A percentile compares a stretch with the other conserved stretches of the same genome.
phyloP scores from a whole-genome alignment of 495 filamentous ascomycete genomes.

The Aspergillus coremiiformis region DNA sequence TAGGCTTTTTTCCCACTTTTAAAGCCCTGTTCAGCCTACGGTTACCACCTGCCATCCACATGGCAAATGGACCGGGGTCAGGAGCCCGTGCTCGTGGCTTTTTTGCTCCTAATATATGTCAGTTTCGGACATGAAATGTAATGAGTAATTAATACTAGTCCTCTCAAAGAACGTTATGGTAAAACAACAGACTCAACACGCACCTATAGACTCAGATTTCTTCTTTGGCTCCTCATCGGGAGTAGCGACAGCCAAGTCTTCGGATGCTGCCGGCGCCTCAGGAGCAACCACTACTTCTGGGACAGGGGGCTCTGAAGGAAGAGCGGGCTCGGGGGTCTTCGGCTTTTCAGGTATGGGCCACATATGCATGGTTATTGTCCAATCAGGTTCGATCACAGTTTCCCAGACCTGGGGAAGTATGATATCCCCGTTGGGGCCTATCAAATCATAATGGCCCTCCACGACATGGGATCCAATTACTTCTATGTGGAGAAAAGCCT shows the following conservation, averaged over 20 bases:
- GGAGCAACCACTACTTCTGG: conserved; percentile 19
- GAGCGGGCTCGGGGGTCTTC: conserved; percentile 34
- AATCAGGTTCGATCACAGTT: conserved; percentile 76
- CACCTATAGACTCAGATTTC: conserved; percentile 27
- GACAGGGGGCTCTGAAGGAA: conserved; percentile 18
- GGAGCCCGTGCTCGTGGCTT: conserved; percentile 21
- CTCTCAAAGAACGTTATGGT: background rate
- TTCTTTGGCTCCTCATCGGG: conserved; percentile 26
- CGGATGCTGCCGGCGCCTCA: conserved; percentile 15
- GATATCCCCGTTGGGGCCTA: conserved; percentile 78
- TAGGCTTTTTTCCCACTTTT: conserved; percentile 35
- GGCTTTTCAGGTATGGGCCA: conserved; percentile 76
- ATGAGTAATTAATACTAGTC: background rate
- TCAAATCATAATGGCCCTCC: conserved; percentile 77
- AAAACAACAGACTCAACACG: background rate
- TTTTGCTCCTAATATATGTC: conserved; percentile 20
- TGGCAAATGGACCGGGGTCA: conserved; percentile 30
- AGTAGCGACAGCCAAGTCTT: conserved; percentile 13
- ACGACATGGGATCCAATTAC: conserved; percentile 75
- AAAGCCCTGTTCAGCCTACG: conserved; percentile 26
- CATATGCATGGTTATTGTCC: conserved; percentile 93
- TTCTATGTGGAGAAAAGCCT: conserved; percentile 81
- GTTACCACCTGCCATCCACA: conserved; percentile 36
- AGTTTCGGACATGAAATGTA: background rate
- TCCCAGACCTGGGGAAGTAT: conserved; percentile 86